Percentiles rank a stretch among this genome's conserved stretches.
phyloP scores from a whole-genome alignment of 768 basidiomycete genomes.

The Leucosporidium creatinivorum region DNA sequence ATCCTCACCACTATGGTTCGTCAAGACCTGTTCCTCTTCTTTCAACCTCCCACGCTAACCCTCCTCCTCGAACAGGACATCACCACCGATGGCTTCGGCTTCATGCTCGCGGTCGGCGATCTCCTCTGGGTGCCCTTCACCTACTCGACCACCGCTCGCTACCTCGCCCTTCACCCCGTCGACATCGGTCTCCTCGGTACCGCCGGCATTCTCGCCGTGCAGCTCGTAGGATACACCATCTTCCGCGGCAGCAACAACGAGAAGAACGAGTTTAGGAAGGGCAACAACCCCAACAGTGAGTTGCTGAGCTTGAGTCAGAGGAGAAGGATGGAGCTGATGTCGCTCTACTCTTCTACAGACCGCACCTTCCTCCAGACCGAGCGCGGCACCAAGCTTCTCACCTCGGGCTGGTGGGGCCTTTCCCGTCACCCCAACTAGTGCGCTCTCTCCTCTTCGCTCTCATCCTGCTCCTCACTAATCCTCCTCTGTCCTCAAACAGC shows the following conservation, averaged over 20 bases:
- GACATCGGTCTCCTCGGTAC: slow-evolving; percentile 62
- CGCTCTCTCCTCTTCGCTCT: slow-evolving; percentile 36
- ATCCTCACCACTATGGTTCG: slow-evolving; percentile 76
- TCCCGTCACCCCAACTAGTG: slow-evolving; percentile 86
- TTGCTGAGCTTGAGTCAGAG: too few relatives aligned
- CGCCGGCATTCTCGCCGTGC: slow-evolving; percentile 55
- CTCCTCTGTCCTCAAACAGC: slow-evolving; percentile 2
- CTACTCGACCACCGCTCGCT: slow-evolving; percentile 88
- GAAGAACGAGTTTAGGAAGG: slow-evolving; percentile 92
- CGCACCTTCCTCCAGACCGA: slow-evolving; percentile 70
- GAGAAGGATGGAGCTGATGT: too few relatives aligned
- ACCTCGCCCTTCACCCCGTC: slow-evolving; percentile 79
- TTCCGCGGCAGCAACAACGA: slow-evolving; percentile 83
- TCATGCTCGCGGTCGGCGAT: slow-evolving; percentile 93
- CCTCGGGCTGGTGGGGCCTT: slow-evolving; percentile 94
- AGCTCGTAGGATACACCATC: slow-evolving; percentile 76
- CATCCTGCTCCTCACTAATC: background rate
- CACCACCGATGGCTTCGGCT: slow-evolving; percentile 93
- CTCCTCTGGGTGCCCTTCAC: slow-evolving; percentile 89
- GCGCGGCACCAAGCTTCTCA: slow-evolving; percentile 81
- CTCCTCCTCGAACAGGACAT: slow-evolving; percentile 54
- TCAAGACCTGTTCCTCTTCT: background rate
- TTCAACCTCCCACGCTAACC: background rate
- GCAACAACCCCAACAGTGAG: slow-evolving; percentile 85
- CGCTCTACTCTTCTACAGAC: slow-evolving; percentile 49